Base-by-base conservation (phyloP, 1,284 basidiomycete genomes). In the Papiliotrema laurentii region DNA sequence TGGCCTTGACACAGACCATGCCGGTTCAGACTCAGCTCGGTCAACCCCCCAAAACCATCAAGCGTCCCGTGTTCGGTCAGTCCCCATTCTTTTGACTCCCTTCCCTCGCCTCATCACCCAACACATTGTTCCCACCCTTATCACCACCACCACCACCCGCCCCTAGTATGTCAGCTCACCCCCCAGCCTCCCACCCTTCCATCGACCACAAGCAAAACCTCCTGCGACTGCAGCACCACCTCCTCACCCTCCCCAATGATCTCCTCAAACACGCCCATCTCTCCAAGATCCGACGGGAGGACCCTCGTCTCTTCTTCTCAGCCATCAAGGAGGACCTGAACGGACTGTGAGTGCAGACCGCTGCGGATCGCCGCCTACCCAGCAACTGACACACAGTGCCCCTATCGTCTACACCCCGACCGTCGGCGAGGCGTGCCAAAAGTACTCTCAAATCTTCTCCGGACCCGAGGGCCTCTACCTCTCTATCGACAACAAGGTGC, bases 331-430 rank as follows among this genome's bases (percentile, higher is more conserved):
- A 63, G 40, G 68, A 71, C 47, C 55, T 73, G 33, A 61, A 52
- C 45, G 61, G 61, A 43, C 60, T 71, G 69, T 71, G 41, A 58
- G 68, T 68, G 5, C 19, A 25, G 7, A 14, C 45, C 21, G n/a
- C n/a, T 18, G 14, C 25, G 21, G 31, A 1, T 28, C n/a, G 2
- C 2, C n/a, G 40, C 37, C 7, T 19, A 2, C 11, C 18, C 9
- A 0, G 21, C 10, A 31, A 18, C 48, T 48, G 40, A 37, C 35
- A 18, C 16, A 2, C 40, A 69, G 66, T 35, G 67, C 88, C 21
- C 85, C 90, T 37, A 77, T 93, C 56, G 89, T 93, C 55, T 96
- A 96, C 74, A 96, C 93, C 0, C 92, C 92, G 0, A 84, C 83
- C 35, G 90, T 97, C 38, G 93, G 92, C 35, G 88, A 92, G 64